A percentile compares a stretch with the other conserved stretches of the same genome.
Conservation (phyloP, 164 flowering plant species). For the Akebia trifoliata region DNA sequence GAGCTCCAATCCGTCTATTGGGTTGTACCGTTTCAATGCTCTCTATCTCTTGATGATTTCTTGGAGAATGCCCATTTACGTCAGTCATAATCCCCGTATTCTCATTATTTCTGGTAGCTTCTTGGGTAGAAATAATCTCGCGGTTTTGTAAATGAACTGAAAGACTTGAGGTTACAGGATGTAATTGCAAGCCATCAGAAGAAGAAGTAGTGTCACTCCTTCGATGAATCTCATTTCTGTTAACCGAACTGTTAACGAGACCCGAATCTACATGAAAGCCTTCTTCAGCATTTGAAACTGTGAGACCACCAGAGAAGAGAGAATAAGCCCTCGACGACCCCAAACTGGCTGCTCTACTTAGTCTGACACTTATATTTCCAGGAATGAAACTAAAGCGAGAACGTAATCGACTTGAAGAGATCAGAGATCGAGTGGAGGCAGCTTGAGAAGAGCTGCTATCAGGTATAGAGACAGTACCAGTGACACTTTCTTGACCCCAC, state of each 20-base stretch:
- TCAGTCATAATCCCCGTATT: slow-evolving; percentile 17
- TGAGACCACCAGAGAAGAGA: slow-evolving; percentile 39
- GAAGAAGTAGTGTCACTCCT: slow-evolving; percentile 23
- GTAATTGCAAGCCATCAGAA: slow-evolving; percentile 16
- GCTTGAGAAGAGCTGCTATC: slow-evolving; percentile 43
- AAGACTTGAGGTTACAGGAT: slow-evolving; percentile 16
- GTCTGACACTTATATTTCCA: slow-evolving; percentile 62
- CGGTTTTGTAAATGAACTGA: slow-evolving; percentile 25
- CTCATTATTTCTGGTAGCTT: slow-evolving; percentile 19
- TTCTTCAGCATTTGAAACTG: slow-evolving; percentile 38
- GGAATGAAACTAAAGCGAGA: slow-evolving; percentile 68
- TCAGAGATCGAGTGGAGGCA: slow-evolving; percentile 32
- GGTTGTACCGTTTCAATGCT: slow-evolving; percentile 31
- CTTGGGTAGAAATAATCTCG: slow-evolving; percentile 22
- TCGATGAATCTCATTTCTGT: slow-evolving; percentile 27
- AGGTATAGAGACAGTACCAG: slow-evolving; percentile 23
- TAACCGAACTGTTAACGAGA: slow-evolving; percentile 14
- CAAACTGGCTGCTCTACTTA: slow-evolving; percentile 62
- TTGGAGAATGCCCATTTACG: slow-evolving; percentile 26
- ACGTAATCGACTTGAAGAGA: slow-evolving; percentile 42
- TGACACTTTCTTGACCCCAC: slow-evolving; percentile 34
- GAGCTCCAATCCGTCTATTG: slow-evolving; percentile 47
- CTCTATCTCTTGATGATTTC: slow-evolving; percentile 31
- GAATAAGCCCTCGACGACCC: slow-evolving; percentile 60
- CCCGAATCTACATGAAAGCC: slow-evolving; percentile 22